Base-by-base conservation (phyloP, 805 yeast species). In the Lachancea sp. region DNA sequence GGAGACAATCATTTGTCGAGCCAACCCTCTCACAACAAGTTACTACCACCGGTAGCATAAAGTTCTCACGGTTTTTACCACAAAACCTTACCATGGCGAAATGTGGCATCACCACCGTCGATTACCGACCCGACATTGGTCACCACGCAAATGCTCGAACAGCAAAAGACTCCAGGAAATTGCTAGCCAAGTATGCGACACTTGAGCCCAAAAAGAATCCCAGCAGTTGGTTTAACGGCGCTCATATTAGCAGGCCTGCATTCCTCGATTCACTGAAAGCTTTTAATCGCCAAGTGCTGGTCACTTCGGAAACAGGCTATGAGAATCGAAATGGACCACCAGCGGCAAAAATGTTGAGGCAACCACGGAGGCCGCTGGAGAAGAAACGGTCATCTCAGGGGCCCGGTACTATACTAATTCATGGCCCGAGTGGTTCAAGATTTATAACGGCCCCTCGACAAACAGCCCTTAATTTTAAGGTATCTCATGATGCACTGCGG, bases 401-500 rank as follows among this genome's bases (percentile, higher is more conserved):
- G 3, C 17, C 35, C 8, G 29, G 35, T n/a, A 33, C 38, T 15
- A 36, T 39, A n/a, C 7, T 44, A 16, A 16, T 44, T 11, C 36
- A 39, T 9, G 44, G 47, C 6, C 38, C 47, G 4, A 40, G 41
- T 33, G 44, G 47, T 11, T 36, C 47, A 3, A 40, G 29, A 29
- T 44, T 44, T 28, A 35, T 44, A 5, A 40, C 39, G 6, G 39
- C 38, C 3, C 37, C 42, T 2, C 38, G 43, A 21, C 45, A 45
- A n/a, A 55, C 57, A 8, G 34, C 45, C 5, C 34, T 54, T 7
- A 46, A 48, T 29, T 42, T 49, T 25, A 41, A 34, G 19, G 45
- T 58, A 13, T 46, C 53, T 11, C 51, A 49, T 26, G 48, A 51
- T 15, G 63, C 58, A 23, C 43, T 60, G 9, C 47, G 45, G 17